Base-by-base conservation (phyloP, 164 flowering plant species). In the Stephania yunnanensis region DNA sequence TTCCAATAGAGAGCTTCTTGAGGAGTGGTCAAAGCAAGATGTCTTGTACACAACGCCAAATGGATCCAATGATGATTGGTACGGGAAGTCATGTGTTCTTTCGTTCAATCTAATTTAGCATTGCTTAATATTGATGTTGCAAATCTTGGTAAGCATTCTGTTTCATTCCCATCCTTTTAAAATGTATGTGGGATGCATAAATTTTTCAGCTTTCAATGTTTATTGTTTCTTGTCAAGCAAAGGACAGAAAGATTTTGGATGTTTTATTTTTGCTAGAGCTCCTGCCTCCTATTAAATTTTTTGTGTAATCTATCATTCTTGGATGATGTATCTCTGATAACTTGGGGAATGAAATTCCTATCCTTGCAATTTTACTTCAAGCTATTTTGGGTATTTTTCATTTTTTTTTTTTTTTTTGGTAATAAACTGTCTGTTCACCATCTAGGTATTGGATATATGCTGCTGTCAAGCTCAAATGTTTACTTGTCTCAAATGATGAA, bases 1-100 rank as follows among this genome's bases (percentile, higher is more conserved):
- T 77, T 83, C 86, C 48, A 77, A 78, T 58, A 78, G 85, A 76
- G 84, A 85, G 74, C 45, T 91, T 73, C 80, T 95, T 31, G 84
- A 92, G 70, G 89, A 91, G 68, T 93, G 96, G 98, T 79, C 75
- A 74, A 83, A 84, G 78, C 85, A 81, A 44, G 88, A 84, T 58
- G 81, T 81, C 53, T 84, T 95, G 52, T 93, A 91, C 80, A 78
- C 86, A 25, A 92, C 98, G 3, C 98, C 99, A 42, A 80, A 72
- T 83, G 99, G 99, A 74, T 93, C 99, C 10, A 95, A 95, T 82
- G 99, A 95, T 83, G 99, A 93, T 85, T 93, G 99, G 99, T 95
- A 90, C 46, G 79, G 17, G 46, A 22, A n/a, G 50, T 9, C 55
- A 44, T 69, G 4, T 63, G 25, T 19, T 63, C 66, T 63, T 20